Percentiles rank a stretch among this genome's conserved stretches.
phyloP scores from a whole-genome alignment of 2,329 filamentous ascomycete genomes.

The Chrysosporium queenslandicum region DNA sequence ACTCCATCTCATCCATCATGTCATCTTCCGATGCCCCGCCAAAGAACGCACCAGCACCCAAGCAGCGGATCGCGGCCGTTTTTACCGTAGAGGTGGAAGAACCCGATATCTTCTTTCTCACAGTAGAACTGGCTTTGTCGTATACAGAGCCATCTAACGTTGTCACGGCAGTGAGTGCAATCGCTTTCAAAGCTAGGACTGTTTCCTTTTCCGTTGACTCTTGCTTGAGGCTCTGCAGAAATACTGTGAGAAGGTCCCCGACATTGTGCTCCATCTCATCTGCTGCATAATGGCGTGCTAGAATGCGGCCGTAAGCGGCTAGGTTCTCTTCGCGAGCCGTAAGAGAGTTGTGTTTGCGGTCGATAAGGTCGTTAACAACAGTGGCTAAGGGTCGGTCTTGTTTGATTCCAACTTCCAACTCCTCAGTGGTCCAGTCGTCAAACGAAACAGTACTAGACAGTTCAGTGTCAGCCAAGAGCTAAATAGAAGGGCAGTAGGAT shows the following conservation, averaged over 20 bases:
- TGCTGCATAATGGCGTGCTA: slow-evolving; percentile 59
- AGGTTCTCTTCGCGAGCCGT: slow-evolving; percentile 59
- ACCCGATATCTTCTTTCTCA: slow-evolving; percentile 57
- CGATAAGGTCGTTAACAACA: slow-evolving; percentile 60
- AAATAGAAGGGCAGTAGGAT: slow-evolving; percentile 9
- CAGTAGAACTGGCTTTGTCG: slow-evolving; percentile 46
- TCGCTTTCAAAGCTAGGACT: slow-evolving; percentile 58
- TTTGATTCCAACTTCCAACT: slow-evolving; percentile 35
- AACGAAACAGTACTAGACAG: slow-evolving; percentile 50
- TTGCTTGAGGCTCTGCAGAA: slow-evolving; percentile 60
- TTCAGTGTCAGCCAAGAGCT: neutral
- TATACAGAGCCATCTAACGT: slow-evolving; percentile 57
- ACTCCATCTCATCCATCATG: slow-evolving; percentile 61
- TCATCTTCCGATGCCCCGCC: slow-evolving; percentile 61
- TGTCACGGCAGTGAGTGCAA: slow-evolving; percentile 61
- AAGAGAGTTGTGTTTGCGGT: slow-evolving; percentile 67
- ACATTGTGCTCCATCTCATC: slow-evolving; percentile 51
- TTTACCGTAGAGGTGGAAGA: slow-evolving; percentile 56
- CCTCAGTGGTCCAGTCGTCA: slow-evolving; percentile 45
- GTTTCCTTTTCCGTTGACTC: slow-evolving; percentile 61
- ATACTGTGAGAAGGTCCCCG: slow-evolving; percentile 52
- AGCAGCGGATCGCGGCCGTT: slow-evolving; percentile 60
- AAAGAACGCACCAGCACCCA: slow-evolving; percentile 63
- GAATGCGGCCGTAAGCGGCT: slow-evolving; percentile 51
- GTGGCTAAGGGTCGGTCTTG: slow-evolving; percentile 42